Conservation (phyloP, 176 grass and related monocot species). For the Metroxylon sagu region DNA sequence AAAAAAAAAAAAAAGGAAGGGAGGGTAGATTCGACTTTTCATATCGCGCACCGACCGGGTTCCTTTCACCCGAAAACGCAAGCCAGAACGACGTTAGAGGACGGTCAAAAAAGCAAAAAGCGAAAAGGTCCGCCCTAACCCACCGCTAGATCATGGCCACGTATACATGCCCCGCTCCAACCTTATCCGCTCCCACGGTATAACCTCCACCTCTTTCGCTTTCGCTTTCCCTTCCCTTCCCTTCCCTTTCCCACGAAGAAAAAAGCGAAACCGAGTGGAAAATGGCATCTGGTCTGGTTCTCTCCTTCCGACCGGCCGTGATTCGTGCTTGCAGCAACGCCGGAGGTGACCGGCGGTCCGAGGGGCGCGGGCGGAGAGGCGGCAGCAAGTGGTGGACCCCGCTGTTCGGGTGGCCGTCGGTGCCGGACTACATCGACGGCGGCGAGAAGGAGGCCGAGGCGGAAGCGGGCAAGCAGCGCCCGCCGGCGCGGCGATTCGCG, state of each 20-base stretch:
- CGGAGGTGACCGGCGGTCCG: slow-evolving; percentile 5
- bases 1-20: too few relatives aligned
- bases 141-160: slow-evolving; percentile 27
- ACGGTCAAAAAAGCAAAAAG: not conserved
- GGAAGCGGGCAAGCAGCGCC: not conserved
- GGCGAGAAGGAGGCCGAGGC: not conserved
- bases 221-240: not conserved
- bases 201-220: not conserved
- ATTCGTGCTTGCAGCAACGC: slow-evolving; percentile 8
- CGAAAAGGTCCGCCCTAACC: not conserved
- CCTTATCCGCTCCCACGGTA: slow-evolving; percentile 40
- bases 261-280: not conserved
- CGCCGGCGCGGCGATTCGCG: slow-evolving; percentile 26
- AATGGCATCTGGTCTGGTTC: slow-evolving; percentile 27
- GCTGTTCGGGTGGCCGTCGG: slow-evolving; percentile 68
- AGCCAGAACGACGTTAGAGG: not conserved
- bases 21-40: too few relatives aligned
- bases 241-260: not conserved
- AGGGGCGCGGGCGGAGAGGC: not conserved
- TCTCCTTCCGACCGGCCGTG: slow-evolving; percentile 11
- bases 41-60: too few relatives aligned
- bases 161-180: not conserved
- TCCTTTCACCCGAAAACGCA: too few relatives aligned
- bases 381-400: slow-evolving; percentile 79
- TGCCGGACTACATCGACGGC: slow-evolving; percentile 80